Percentiles rank a stretch among this genome's conserved stretches.
phyloP scores from a whole-genome alignment of 2,329 filamentous ascomycete species.

The Blastomyces gilchristii region DNA sequence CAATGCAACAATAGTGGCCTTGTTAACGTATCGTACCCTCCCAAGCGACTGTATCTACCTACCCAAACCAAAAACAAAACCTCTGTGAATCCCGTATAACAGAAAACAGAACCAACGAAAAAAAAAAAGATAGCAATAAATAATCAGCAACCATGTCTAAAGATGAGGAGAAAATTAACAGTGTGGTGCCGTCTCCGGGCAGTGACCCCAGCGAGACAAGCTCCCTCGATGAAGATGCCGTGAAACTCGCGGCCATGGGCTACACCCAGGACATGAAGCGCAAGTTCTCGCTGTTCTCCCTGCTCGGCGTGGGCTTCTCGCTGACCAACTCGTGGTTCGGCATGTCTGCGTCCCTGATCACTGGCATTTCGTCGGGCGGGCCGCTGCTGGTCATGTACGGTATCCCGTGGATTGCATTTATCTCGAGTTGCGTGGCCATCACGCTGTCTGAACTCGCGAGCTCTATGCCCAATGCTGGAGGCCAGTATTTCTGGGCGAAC shows the following conservation, averaged over 20 bases:
- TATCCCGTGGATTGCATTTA: constrained; percentile 37
- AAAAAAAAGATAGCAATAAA: too few species aligned
- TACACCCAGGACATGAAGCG: constrained; percentile 40
- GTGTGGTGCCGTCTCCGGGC: neutral
- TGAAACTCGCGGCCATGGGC: constrained; percentile 40
- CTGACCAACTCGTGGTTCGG: constrained; percentile 45
- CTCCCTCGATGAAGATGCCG: constrained; percentile 29
- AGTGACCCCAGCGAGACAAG: constrained; percentile 8
- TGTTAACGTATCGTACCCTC: neutral
- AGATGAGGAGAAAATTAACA: constrained; percentile 3
- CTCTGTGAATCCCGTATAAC: neutral
- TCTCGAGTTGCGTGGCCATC: constrained; percentile 39
- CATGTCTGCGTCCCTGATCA: constrained; percentile 40
- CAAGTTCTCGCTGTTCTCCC: constrained; percentile 41
- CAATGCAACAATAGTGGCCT: neutral
- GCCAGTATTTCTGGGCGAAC: constrained; percentile 44
- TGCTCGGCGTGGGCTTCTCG: constrained; percentile 43
- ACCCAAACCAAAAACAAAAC: neutral
- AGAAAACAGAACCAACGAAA: neutral
- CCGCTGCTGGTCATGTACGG: constrained; percentile 42
- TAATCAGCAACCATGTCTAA: neutral
- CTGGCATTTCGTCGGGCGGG: constrained; percentile 43
- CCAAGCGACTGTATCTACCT: neutral
- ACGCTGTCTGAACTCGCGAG: constrained; percentile 40
- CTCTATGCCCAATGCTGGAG: constrained; percentile 42